Evolutionary conservation across 1,284 basidiomycete genomes (phyloP).

Genomic region (Entoloma clypeatum): DNA sequence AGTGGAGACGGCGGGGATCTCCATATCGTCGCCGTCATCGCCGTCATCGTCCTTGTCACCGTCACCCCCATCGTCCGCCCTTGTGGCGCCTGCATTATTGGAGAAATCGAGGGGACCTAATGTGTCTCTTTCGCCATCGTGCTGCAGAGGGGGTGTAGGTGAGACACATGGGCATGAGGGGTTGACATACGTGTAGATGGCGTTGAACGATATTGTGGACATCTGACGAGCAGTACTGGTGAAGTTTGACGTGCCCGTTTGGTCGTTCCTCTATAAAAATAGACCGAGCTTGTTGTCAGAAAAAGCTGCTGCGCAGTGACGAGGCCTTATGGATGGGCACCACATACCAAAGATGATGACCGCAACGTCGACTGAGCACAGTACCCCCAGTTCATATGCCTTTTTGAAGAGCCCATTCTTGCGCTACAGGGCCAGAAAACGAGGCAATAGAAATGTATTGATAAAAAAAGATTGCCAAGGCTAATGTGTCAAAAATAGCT

Average conservation of each 20-base stretch:
- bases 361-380: constrained; percentile 24
- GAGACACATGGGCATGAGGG: constrained; percentile 6
- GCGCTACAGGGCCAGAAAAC: constrained; percentile 29
- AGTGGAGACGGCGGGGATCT: too few species aligned
- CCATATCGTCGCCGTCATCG: too few species aligned
- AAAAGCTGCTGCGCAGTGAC: neutral
- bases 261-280: constrained; percentile 44
- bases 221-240: constrained; percentile 59
- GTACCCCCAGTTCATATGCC: constrained; percentile 28
- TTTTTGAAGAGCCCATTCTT: constrained; percentile 31
- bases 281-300: constrained; percentile 12
- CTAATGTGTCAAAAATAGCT: constrained; percentile 47
- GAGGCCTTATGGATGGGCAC: neutral
- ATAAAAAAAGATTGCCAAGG: constrained; percentile 38
- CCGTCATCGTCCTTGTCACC: constrained; percentile 45
- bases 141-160: constrained; percentile 31
- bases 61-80: constrained; percentile 39
- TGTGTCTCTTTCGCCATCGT: constrained; percentile 50
- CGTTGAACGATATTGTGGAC: constrained; percentile 49
- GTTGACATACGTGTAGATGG: constrained; percentile 40
- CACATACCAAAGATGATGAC: constrained; percentile 24
- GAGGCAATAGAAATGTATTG: constrained; percentile 41
- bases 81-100: constrained; percentile 28
- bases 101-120: constrained; percentile 46
- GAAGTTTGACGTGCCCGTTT: constrained; percentile 56